Evolutionary conservation across 768 basidiomycete genomes (phyloP).

Genomic region (Lactifluus echinatus): DNA sequence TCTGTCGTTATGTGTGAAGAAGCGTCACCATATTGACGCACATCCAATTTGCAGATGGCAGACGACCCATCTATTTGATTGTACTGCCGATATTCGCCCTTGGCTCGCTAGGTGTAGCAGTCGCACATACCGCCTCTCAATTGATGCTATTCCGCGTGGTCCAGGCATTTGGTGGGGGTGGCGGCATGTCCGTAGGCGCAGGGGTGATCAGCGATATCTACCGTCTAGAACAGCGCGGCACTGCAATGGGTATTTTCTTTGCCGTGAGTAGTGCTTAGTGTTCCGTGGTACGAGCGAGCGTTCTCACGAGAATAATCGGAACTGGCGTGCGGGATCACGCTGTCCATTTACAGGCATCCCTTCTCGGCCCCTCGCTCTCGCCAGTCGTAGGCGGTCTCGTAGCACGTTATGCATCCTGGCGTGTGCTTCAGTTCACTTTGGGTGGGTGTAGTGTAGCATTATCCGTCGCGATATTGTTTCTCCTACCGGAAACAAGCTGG

Average conservation of each 20-base stretch:
- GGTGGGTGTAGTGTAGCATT: constrained; percentile 34
- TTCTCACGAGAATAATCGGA: no score
- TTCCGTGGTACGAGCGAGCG: background rate
- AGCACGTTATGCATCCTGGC: constrained; percentile 59
- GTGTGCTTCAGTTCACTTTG: constrained; percentile 44
- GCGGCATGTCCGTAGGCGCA: constrained; percentile 45
- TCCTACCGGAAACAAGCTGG: constrained; percentile 62
- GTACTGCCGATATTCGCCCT: constrained; percentile 51
- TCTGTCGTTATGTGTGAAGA: no score
- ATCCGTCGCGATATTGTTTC: constrained; percentile 33
- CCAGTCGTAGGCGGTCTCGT: constrained; percentile 49
- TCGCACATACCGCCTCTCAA: constrained; percentile 33
- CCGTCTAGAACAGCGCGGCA: constrained; percentile 49
- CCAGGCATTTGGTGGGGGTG: constrained; percentile 57
- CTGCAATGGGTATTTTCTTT: constrained; percentile 52
- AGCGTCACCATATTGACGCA: background rate
- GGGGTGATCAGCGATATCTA: constrained; percentile 64
- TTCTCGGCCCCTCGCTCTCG: constrained; percentile 54
- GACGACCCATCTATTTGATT: constrained; percentile 48
- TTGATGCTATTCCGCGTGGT: constrained; percentile 56
- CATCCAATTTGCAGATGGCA: constrained; percentile 44
- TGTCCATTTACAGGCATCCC: constrained; percentile 33
- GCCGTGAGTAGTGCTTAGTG: constrained; percentile 30
- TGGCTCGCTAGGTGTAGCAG: constrained; percentile 52
- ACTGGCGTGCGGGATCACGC: no score